Conservation (phyloP, 768 basidiomycete genomes). For the Tephrocybe sp. region DNA sequence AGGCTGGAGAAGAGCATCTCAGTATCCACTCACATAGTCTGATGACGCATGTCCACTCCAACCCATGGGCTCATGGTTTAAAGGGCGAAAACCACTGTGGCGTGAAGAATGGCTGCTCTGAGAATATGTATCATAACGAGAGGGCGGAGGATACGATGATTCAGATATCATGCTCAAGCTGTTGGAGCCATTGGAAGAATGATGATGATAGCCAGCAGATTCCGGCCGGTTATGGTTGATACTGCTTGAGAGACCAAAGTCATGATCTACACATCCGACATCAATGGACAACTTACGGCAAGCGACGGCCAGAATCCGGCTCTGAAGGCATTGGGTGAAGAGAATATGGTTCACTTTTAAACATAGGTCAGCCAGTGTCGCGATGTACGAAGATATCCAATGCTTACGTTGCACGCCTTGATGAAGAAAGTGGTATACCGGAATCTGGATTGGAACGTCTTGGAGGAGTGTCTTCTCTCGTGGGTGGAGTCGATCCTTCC, state of each 20-base stretch:
- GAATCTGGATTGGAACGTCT: slow-evolving; percentile 46
- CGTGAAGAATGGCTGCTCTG: slow-evolving; percentile 39
- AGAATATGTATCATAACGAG: slow-evolving; percentile 56
- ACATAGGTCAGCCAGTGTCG: slow-evolving; percentile 14
- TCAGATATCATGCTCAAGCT: slow-evolving; percentile 62
- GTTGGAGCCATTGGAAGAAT: slow-evolving; percentile 38
- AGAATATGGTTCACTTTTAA: slow-evolving; percentile 43
- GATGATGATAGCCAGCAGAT: slow-evolving; percentile 46
- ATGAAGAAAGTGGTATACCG: slow-evolving; percentile 37
- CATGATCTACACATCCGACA: slow-evolving; percentile 4
- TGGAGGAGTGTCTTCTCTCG: slow-evolving; percentile 65
- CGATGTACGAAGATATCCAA: slow-evolving; percentile 4
- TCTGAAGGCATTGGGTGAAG: slow-evolving; percentile 46
- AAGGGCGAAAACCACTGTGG: slow-evolving; percentile 48
- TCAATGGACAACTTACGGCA: slow-evolving; percentile 39
- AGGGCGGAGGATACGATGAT: slow-evolving; percentile 46
- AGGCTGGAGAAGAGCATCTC: not conserved
- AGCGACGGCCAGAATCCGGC: slow-evolving; percentile 42
- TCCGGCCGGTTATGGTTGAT: slow-evolving; percentile 31
- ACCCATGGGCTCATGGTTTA: slow-evolving; percentile 47
- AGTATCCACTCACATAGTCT: slow-evolving; percentile 58
- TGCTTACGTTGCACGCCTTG: slow-evolving; percentile 39
- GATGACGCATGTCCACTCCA: slow-evolving; percentile 49
- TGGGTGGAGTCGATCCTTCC: slow-evolving; percentile 71
- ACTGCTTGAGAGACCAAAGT: slow-evolving; percentile 11